These are phyloP conservation scores for Boletus vinaceobasis DNA, from an alignment of 768 basidiomycete genomes.

Conservation along the genomic window DNA sequence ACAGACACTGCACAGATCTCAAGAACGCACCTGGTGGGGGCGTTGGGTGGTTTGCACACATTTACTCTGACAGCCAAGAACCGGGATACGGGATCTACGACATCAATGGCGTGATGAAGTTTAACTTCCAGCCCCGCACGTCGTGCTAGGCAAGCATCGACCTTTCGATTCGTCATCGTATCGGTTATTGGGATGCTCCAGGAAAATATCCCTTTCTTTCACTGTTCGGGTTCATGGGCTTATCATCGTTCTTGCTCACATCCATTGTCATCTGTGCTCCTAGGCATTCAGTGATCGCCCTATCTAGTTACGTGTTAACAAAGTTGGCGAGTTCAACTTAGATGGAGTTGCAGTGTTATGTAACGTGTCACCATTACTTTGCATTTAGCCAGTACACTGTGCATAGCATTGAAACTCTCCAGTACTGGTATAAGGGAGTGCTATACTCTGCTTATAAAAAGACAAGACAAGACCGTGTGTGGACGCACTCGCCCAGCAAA, in stretches of 20 bases:
- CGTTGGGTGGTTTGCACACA: constrained; percentile 80
- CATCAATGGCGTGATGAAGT: constrained; percentile 48
- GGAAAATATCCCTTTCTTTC: not conserved
- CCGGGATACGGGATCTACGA: constrained; percentile 73
- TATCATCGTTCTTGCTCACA: not conserved
- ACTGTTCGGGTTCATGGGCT: not conserved
- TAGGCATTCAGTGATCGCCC: too few species aligned
- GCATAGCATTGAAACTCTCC: too few species aligned
- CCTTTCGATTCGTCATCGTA: not conserved
- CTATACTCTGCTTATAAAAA: too few species aligned
- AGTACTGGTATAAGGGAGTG: too few species aligned
- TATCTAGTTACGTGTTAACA: too few species aligned
- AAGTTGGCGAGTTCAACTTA: too few species aligned
- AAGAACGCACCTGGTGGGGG: constrained; percentile 59
- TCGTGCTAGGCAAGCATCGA: constrained; percentile 41
- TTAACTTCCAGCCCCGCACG: constrained; percentile 61
- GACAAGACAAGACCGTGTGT: too few species aligned
- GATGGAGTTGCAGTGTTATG: too few species aligned
- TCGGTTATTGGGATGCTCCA: not conserved
- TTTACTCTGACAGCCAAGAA: constrained; percentile 63
- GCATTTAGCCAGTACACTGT: too few species aligned
- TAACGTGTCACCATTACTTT: too few species aligned
- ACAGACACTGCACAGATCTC: constrained; percentile 58
- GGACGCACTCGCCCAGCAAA: too few species aligned
- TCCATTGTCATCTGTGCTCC: too few species aligned